Conservation (phyloP, 2,329 filamentous ascomycete species). For the Podosphaera xanthii region DNA sequence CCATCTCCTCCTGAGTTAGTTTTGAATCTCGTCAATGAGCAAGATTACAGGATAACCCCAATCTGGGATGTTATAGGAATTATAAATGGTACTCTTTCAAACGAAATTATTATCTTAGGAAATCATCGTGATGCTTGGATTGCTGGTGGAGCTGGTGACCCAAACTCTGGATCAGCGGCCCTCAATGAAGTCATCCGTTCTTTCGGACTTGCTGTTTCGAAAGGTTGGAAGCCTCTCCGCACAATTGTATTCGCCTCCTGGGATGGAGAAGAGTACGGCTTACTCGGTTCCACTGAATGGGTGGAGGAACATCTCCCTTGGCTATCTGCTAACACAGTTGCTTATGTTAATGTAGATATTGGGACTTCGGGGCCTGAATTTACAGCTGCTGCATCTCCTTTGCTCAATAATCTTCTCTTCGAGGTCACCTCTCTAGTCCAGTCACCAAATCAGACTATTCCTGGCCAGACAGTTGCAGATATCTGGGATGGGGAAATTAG, state of each 20-base stretch:
- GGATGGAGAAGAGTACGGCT: constrained; percentile 58
- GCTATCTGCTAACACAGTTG: constrained; percentile 44
- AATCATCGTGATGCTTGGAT: constrained; percentile 87
- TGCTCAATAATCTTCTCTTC: constrained; percentile 37
- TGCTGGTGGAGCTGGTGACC: constrained; percentile 61
- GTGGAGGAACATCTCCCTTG: constrained; percentile 64
- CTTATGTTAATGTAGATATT: constrained; percentile 64
- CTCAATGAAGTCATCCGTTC: constrained; percentile 58
- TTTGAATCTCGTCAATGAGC: constrained; percentile 54
- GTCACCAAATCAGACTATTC: constrained; percentile 18
- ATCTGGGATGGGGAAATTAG: constrained; percentile 29
- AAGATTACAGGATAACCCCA: constrained; percentile 61
- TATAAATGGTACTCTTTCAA: constrained; percentile 69
- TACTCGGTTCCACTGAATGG: constrained; percentile 68
- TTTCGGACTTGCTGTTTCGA: constrained; percentile 46
- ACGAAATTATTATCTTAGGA: constrained; percentile 77
- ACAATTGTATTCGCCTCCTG: constrained; percentile 72
- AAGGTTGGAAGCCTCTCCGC: constrained; percentile 64
- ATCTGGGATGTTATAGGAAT: constrained; percentile 84
- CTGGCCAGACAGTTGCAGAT: constrained; percentile 19
- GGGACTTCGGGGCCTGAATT: constrained; percentile 36
- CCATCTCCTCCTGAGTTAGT: constrained; percentile 43
- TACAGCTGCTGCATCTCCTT: constrained; percentile 31
- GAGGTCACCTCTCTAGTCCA: constrained; percentile 29
- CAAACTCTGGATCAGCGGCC: constrained; percentile 60